phyloP scores from a whole-genome alignment of 805 yeast genomes.

The Maudiozyma saulgeensis region DNA sequence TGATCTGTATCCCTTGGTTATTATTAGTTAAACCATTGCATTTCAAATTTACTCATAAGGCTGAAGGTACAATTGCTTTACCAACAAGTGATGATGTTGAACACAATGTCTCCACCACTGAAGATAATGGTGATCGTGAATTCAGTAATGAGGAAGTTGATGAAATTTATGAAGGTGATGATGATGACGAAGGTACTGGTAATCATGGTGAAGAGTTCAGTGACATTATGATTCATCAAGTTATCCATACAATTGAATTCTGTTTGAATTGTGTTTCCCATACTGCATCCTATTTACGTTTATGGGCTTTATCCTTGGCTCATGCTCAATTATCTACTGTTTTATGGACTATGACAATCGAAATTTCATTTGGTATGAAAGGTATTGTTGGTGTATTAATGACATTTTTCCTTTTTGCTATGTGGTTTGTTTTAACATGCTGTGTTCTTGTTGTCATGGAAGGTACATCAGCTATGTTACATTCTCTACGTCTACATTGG shows the following conservation, averaged over 20 bases:
- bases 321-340: constrained; percentile 72
- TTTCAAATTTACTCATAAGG: constrained; percentile 31
- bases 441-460: constrained; percentile 68
- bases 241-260: constrained; percentile 71
- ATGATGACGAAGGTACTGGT: constrained; percentile 36
- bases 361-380: constrained; percentile 47
- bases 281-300: constrained; percentile 66
- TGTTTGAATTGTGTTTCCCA: constrained; percentile 73
- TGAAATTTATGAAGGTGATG: constrained; percentile 32
- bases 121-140: constrained; percentile 1
- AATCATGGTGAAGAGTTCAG: constrained; percentile 45
- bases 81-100: constrained; percentile 12
- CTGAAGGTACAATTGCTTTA: constrained; percentile 21
- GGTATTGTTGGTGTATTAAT: constrained; percentile 47
- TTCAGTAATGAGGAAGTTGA: constrained; percentile 27
- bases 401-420: constrained; percentile 54
- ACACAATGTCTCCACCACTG: constrained; percentile 1
- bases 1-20: constrained; percentile 68
- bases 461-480: constrained; percentile 80
- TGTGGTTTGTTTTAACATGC: constrained; percentile 68
- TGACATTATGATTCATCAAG: constrained; percentile 69
- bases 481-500: constrained; percentile 70
- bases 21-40: constrained; percentile 55
- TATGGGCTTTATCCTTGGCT: constrained; percentile 73
- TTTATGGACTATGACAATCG: constrained; percentile 67